These are phyloP conservation scores for Tolypocladium album DNA, from an alignment of 2,329 filamentous ascomycete species.

Conservation along the genomic window DNA sequence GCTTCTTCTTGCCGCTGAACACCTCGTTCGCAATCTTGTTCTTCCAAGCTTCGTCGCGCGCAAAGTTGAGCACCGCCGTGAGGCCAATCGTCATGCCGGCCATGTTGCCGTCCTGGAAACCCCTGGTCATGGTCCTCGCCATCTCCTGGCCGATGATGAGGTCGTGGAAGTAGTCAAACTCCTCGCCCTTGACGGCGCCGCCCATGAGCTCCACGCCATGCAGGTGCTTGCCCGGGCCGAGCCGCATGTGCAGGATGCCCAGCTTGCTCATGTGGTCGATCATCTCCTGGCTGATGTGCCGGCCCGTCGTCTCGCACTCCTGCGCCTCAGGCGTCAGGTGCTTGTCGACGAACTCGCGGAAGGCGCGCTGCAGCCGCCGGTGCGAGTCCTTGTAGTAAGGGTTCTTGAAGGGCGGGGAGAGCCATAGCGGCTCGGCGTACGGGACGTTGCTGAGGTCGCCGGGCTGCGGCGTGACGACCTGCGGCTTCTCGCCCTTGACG, in stretches of 20 bases:
- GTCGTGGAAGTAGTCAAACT: slow-evolving; percentile 85
- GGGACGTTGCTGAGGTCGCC: slow-evolving; percentile 70
- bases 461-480: slow-evolving; percentile 57
- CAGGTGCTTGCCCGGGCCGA: slow-evolving; percentile 75
- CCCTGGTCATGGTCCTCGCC: slow-evolving; percentile 58
- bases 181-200: slow-evolving; percentile 62
- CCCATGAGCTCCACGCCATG: slow-evolving; percentile 58
- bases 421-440: slow-evolving; percentile 78
- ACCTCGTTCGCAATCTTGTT: slow-evolving; percentile 60
- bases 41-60: slow-evolving; percentile 55
- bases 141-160: slow-evolving; percentile 67
- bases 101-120: slow-evolving; percentile 82
- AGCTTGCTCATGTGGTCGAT: slow-evolving; percentile 69
- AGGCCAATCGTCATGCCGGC: slow-evolving; percentile 77
- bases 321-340: slow-evolving; percentile 65
- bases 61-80: slow-evolving; percentile 71
- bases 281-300: slow-evolving; percentile 58
- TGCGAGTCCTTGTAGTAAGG: slow-evolving; percentile 77
- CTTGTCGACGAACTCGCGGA: slow-evolving; percentile 62
- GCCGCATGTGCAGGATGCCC: slow-evolving; percentile 68
- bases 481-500: slow-evolving; percentile 61
- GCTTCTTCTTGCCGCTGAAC: slow-evolving; percentile 74
- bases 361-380: slow-evolving; percentile 52
- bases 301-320: slow-evolving; percentile 64
- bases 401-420: slow-evolving; percentile 63